A percentile compares a stretch with the other conserved stretches of the same genome.
Conservation (phyloP, 352 stramenopile genomes). For the Globisporangium orthogonon region DNA sequence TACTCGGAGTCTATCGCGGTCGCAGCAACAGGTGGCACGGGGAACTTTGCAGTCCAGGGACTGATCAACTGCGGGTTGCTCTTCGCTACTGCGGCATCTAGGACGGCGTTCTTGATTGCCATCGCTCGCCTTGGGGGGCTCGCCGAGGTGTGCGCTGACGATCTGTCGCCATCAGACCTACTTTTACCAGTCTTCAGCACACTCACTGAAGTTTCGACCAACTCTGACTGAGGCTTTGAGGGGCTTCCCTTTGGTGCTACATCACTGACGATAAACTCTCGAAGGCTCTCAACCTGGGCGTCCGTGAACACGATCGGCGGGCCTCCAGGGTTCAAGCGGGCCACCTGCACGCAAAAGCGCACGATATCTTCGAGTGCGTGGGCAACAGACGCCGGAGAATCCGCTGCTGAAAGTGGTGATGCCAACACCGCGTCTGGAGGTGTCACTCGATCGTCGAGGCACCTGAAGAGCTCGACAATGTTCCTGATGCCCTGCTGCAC, state of each 20-base stretch:
- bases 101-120: not conserved
- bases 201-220: too few relatives aligned
- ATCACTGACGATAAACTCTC: constrained; percentile 25
- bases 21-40: too few relatives aligned
- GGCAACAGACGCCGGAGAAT: not conserved
- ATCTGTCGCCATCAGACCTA: not conserved
- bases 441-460: constrained; percentile 29
- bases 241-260: not conserved
- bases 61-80: too few relatives aligned
- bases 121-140: not conserved
- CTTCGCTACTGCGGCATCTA: too few relatives aligned
- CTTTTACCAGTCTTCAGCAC: too few relatives aligned
- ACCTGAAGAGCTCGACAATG: constrained; percentile 46
- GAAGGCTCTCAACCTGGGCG: constrained; percentile 24
- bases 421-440: constrained; percentile 6
- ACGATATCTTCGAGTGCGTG: constrained; percentile 6
- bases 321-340: constrained; percentile 6
- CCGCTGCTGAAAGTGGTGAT: constrained; percentile 9
- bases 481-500: constrained; percentile 53
- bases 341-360: constrained; percentile 8
- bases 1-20: not conserved
- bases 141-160: not conserved
- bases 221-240: not conserved
- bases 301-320: constrained; percentile 16
- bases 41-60: too few relatives aligned